phyloP scores from a whole-genome alignment of 768 basidiomycete species.

The Rhodotorula babjevae region DNA sequence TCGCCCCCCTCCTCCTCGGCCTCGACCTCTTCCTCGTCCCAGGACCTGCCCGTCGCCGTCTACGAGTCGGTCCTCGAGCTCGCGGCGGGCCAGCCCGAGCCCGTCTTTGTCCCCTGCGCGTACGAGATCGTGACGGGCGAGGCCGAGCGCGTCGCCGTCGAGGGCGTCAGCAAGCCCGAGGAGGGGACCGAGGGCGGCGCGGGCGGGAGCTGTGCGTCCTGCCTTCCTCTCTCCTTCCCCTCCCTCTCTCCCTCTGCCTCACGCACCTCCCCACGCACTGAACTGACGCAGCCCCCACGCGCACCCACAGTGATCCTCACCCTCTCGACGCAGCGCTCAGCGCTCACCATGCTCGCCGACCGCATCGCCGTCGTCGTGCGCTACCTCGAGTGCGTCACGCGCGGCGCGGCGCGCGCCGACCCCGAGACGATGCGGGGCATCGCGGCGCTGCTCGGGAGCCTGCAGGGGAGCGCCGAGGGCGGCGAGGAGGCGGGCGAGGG shows the following conservation, averaged over 20 bases:
- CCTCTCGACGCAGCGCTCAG: conserved; percentile 84
- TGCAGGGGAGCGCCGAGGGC: conserved; percentile 3
- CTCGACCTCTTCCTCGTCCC: conserved; percentile 38
- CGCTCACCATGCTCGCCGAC: conserved; percentile 93
- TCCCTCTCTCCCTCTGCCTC: too few species aligned
- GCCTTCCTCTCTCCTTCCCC: not conserved
- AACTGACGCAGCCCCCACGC: too few species aligned
- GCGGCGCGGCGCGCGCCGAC: conserved; percentile 71
- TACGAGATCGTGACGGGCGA: conserved; percentile 95
- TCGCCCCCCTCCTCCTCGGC: conserved; percentile 19
- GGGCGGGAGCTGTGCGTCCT: conserved; percentile 56
- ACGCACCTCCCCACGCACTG: too few species aligned
- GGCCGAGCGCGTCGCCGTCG: conserved; percentile 96
- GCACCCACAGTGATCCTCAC: conserved; percentile 72
- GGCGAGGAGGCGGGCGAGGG: not conserved
- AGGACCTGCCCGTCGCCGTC: conserved; percentile 82
- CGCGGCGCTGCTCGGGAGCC: conserved; percentile 73
- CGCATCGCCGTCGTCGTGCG: conserved; percentile 78
- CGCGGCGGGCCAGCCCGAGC: conserved; percentile 57
- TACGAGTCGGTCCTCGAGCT: conserved; percentile 88
- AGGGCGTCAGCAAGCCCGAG: conserved; percentile 71
- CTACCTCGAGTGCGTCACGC: conserved; percentile 59
- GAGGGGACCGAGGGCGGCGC: conserved; percentile 57
- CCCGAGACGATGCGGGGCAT: conserved; percentile 76
- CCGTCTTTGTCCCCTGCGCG: conserved; percentile 54